These are phyloP conservation scores for Helichrysum umbraculigerum DNA, from an alignment of 129 eudicot species.

Conservation along the genomic window DNA sequence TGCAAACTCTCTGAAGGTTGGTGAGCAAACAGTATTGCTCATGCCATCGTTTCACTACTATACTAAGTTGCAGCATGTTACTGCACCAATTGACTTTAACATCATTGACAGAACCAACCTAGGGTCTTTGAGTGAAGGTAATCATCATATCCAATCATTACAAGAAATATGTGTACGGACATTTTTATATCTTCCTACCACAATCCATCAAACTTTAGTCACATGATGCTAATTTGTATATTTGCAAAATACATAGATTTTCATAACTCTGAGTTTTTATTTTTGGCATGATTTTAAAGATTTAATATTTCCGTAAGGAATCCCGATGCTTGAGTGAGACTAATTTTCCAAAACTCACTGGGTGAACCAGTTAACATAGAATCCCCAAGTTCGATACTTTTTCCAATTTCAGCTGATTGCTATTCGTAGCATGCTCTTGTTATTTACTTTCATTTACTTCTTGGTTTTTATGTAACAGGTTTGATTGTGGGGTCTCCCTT, in stretches of 20 bases:
- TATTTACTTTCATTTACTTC: constrained; percentile 14
- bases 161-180: not conserved
- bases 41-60: constrained; percentile 75
- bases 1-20: constrained; percentile 59
- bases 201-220: not conserved
- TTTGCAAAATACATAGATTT: constrained; percentile 1
- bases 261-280: not conserved
- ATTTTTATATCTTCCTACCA: constrained; percentile 12
- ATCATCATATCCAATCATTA: constrained; percentile 6
- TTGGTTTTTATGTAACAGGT: constrained; percentile 50
- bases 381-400: not conserved
- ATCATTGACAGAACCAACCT: constrained; percentile 80
- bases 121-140: constrained; percentile 85
- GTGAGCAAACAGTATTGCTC: constrained; percentile 58
- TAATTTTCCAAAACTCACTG: constrained; percentile 12
- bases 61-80: constrained; percentile 49
- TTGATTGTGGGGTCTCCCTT: constrained; percentile 67
- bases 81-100: constrained; percentile 55
- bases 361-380: not conserved
- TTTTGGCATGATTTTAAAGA: constrained; percentile 1
- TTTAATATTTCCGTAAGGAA: not conserved
- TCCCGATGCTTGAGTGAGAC: not conserved
- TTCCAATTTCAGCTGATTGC: constrained; percentile 3
- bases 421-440: not conserved
- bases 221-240: constrained; percentile 1